phyloP scores from a whole-genome alignment of 345 rosid genomes.

The Populus euphratica region DNA sequence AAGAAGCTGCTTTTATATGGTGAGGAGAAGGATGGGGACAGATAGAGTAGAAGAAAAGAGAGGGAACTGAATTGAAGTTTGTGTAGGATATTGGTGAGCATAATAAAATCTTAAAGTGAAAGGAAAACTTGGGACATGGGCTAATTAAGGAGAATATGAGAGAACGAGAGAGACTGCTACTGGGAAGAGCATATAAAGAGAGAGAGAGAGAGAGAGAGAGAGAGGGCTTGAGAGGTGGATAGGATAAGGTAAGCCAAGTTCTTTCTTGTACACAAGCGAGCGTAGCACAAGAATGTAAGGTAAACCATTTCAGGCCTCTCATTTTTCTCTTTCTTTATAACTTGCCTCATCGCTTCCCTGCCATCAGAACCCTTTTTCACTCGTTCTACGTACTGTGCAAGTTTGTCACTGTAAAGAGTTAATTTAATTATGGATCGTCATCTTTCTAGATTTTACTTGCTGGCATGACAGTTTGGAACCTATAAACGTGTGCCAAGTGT shows the following conservation, averaged over 20 bases:
- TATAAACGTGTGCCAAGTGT: neutral
- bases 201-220: constrained; percentile 1
- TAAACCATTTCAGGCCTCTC: constrained; percentile 61
- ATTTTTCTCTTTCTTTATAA: constrained; percentile 22
- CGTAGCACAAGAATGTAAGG: constrained; percentile 31
- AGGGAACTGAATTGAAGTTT: neutral
- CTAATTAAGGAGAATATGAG: neutral
- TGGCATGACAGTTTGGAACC: neutral
- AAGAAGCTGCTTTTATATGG: constrained; percentile 2
- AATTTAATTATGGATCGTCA: neutral
- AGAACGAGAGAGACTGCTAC: neutral
- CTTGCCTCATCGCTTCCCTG: neutral
- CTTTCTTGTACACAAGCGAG: constrained; percentile 26
- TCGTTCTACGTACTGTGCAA: neutral
- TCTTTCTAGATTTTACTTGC: neutral
- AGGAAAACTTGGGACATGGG: constrained; percentile 22
- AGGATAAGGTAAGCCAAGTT: constrained; percentile 68
- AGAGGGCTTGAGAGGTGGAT: constrained; percentile 29
- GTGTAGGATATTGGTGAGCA: constrained; percentile 12
- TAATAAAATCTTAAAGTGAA: neutral
- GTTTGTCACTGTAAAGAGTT: neutral
- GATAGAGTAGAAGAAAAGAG: neutral
- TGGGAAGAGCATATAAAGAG: neutral
- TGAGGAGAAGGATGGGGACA: neutral
- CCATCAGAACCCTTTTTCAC: neutral